phyloP scores from a whole-genome alignment of 2,329 filamentous ascomycete species.

The Cadophora sp. region DNA sequence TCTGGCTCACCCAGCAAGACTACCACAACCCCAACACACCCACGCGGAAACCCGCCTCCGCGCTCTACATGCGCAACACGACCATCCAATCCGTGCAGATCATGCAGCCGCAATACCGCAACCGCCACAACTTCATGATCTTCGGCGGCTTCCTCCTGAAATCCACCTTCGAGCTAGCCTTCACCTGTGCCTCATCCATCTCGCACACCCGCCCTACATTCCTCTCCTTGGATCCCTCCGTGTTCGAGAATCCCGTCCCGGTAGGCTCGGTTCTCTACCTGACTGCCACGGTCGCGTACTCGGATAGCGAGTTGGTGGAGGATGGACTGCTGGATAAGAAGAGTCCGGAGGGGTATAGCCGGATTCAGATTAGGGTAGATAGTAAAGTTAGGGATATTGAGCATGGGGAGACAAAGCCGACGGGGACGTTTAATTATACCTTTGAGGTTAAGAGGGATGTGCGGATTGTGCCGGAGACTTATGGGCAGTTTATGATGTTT shows the following conservation, averaged over 20 bases:
- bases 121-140: constrained; percentile 76
- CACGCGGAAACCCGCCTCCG: constrained; percentile 60
- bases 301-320: constrained; percentile 60
- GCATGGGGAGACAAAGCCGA: constrained; percentile 70
- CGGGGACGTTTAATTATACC: constrained; percentile 76
- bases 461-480: constrained; percentile 64
- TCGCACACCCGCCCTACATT: constrained; percentile 72
- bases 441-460: constrained; percentile 70
- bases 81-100: constrained; percentile 70
- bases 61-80: constrained; percentile 67
- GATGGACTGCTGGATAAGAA: constrained; percentile 40
- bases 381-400: constrained; percentile 73
- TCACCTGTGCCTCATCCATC: constrained; percentile 73
- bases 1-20: constrained; percentile 71
- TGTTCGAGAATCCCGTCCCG: constrained; percentile 75
- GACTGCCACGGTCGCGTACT: constrained; percentile 71
- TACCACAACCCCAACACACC: constrained; percentile 66
- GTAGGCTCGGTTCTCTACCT: constrained; percentile 75
- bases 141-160: constrained; percentile 76
- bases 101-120: constrained; percentile 76
- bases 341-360: constrained; percentile 54
- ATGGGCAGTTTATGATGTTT: constrained; percentile 48
- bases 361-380: constrained; percentile 72
- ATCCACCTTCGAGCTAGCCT: constrained; percentile 74
- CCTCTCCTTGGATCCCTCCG: constrained; percentile 72